Percentiles rank a stretch among this genome's conserved stretches.
Evolutionary conservation across 305 asterid species (phyloP).

Genomic region (Solanum aculeatissimum): DNA sequence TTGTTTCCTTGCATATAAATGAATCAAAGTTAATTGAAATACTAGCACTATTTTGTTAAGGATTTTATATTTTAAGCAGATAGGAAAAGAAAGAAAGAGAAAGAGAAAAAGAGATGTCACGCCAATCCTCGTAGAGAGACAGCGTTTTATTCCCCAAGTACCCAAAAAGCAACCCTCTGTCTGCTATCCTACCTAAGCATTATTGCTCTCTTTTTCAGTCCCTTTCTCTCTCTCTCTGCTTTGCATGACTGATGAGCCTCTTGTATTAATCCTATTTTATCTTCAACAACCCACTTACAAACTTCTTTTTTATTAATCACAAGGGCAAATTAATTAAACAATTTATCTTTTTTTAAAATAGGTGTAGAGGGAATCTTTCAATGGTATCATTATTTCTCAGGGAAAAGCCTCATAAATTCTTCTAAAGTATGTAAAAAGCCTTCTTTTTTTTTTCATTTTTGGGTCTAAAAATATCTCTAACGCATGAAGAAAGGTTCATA

Average conservation of each 20-base stretch:
- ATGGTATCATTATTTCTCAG: no score
- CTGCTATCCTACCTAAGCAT: conserved; percentile 27
- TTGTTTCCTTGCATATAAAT: conserved; percentile 32
- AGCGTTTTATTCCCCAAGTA: conserved; percentile 31
- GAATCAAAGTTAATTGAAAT: not conserved
- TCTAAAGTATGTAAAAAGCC: no score
- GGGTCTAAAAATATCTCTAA: no score
- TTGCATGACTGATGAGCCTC: not conserved
- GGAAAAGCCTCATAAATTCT: no score
- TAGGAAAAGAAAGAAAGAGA: not conserved
- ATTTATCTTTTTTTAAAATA: no score
- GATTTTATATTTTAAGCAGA: not conserved
- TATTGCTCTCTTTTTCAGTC: conserved; percentile 15
- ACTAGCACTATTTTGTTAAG: not conserved
- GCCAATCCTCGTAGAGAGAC: conserved; percentile 41
- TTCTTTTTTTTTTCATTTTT: no score
- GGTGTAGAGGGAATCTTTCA: not conserved
- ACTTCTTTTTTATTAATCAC: not conserved
- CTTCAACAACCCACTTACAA: not conserved
- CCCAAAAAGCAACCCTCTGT: conserved; percentile 47
- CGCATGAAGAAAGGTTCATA: no score
- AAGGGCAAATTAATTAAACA: not conserved
- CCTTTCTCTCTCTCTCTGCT: conserved; percentile 1
- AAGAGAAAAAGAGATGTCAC: conserved; percentile 6
- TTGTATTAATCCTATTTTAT: conserved; percentile 1